Evolutionary conservation across 257 asterid species (phyloP).

Genomic region (Verbena officinalis): DNA sequence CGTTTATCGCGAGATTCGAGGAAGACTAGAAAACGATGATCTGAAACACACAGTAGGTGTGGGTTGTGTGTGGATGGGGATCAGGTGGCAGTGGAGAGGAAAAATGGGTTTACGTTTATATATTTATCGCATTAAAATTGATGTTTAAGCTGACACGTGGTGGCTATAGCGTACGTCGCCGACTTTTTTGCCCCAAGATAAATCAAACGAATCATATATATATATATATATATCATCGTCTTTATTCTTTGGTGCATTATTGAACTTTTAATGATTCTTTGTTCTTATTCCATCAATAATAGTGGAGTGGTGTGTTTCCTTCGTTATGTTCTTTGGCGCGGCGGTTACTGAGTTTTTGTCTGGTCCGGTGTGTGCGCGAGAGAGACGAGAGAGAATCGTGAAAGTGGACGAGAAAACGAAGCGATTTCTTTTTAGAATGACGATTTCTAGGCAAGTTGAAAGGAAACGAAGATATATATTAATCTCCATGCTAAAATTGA

Average conservation of each 20-base stretch:
- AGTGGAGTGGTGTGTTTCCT: too few relatives aligned
- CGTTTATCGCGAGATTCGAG: constrained; percentile 45
- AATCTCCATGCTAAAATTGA: too few relatives aligned
- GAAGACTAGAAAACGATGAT: constrained; percentile 25
- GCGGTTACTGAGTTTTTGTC: too few relatives aligned
- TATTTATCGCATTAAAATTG: constrained; percentile 5
- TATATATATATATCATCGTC: not conserved
- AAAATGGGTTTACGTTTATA: constrained; percentile 28
- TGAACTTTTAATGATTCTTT: constrained; percentile 28
- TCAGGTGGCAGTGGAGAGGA: constrained; percentile 53
- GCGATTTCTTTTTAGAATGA: too few relatives aligned
- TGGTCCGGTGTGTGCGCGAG: too few relatives aligned
- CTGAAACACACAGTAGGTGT: constrained; percentile 32
- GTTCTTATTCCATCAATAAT: constrained; percentile 24
- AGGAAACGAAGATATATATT: too few relatives aligned
- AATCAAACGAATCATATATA: not conserved
- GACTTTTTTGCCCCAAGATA: not conserved
- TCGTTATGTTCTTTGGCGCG: too few relatives aligned
- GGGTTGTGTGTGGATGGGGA: constrained; percentile 46
- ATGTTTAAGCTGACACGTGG: constrained; percentile 45
- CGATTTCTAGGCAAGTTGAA: too few relatives aligned
- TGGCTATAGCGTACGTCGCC: constrained; percentile 24
- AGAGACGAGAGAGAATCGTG: too few relatives aligned
- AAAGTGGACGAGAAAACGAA: too few relatives aligned
- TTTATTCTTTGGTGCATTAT: not conserved